Conservation (phyloP, 2,329 filamentous ascomycete species). For the Phyllosticta capitalensis region DNA sequence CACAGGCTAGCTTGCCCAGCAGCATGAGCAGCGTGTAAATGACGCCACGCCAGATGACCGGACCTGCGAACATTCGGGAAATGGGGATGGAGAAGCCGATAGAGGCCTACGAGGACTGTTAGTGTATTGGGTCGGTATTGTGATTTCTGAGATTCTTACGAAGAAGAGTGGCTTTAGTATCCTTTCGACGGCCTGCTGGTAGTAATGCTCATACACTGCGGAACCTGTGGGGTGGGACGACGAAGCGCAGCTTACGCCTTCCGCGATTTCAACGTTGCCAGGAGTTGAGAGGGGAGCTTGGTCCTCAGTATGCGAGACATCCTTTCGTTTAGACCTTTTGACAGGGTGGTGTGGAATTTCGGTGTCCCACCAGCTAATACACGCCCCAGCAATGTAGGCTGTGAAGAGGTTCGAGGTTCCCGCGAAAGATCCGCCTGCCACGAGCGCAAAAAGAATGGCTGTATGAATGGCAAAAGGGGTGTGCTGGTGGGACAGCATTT, state of each 20-base stretch:
- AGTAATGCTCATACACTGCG: slow-evolving; percentile 39
- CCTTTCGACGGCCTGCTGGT: slow-evolving; percentile 34
- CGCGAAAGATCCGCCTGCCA: slow-evolving; percentile 47
- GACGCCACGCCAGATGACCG: slow-evolving; percentile 61
- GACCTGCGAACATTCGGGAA: slow-evolving; percentile 53
- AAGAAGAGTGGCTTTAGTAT: slow-evolving; percentile 67
- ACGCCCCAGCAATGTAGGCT: slow-evolving; percentile 49
- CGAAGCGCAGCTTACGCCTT: not conserved
- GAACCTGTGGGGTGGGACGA: slow-evolving; percentile 15
- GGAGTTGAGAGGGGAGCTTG: not conserved
- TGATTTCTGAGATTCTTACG: slow-evolving; percentile 21
- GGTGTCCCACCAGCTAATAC: slow-evolving; percentile 51
- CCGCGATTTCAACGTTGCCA: not conserved
- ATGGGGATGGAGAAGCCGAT: slow-evolving; percentile 76
- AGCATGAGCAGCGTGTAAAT: slow-evolving; percentile 65
- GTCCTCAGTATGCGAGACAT: not conserved
- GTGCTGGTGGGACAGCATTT: slow-evolving; percentile 21
- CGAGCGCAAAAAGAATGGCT: slow-evolving; percentile 38
- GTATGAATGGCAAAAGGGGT: slow-evolving; percentile 41
- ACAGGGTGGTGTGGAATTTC: slow-evolving; percentile 22
- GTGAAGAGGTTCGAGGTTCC: slow-evolving; percentile 55
- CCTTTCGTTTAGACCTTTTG: not conserved
- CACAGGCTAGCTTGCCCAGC: slow-evolving; percentile 35
- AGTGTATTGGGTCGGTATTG: not conserved
- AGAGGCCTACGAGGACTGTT: slow-evolving; percentile 25